Evolutionary conservation across 805 yeast genomes (phyloP).

Genomic region (Saturnispora mendoncae): DNA sequence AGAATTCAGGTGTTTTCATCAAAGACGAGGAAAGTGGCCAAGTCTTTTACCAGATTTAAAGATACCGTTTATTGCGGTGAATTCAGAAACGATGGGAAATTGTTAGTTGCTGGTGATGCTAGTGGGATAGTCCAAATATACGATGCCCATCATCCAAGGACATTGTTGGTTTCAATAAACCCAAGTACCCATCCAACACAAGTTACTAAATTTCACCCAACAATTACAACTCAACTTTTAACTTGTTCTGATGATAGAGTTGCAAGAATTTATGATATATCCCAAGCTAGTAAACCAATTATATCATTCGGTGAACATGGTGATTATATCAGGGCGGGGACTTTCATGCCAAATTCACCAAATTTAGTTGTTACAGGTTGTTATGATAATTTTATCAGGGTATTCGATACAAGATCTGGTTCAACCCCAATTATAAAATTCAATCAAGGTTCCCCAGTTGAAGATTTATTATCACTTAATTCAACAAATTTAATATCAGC

Average conservation of each 20-base stretch:
- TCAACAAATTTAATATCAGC: constrained; percentile 73
- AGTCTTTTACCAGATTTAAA: constrained; percentile 79
- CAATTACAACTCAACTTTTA: constrained; percentile 60
- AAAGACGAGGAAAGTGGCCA: constrained; percentile 85
- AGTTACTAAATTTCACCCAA: constrained; percentile 86
- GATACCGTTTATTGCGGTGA: constrained; percentile 91
- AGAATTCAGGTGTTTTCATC: constrained; percentile 88
- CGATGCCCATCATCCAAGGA: constrained; percentile 68
- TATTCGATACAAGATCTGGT: constrained; percentile 69
- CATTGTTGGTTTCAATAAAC: constrained; percentile 66
- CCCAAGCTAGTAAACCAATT: constrained; percentile 66
- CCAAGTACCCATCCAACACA: constrained; percentile 88
- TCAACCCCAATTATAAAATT: constrained; percentile 51
- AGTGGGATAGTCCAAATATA: constrained; percentile 87
- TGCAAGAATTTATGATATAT: constrained; percentile 81
- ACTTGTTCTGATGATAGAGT: constrained; percentile 90
- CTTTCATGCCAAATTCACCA: constrained; percentile 58
- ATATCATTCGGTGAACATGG: constrained; percentile 63
- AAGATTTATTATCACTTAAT: constrained; percentile 65
- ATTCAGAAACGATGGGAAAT: constrained; percentile 83
- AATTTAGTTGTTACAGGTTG: constrained; percentile 87
- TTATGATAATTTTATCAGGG: constrained; percentile 78
- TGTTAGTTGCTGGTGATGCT: constrained; percentile 91
- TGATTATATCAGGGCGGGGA: constrained; percentile 81
- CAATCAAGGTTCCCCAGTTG: constrained; percentile 75